phyloP scores from a whole-genome alignment of 352 stramenopile genomes.

The Pythium scleroteichum region DNA sequence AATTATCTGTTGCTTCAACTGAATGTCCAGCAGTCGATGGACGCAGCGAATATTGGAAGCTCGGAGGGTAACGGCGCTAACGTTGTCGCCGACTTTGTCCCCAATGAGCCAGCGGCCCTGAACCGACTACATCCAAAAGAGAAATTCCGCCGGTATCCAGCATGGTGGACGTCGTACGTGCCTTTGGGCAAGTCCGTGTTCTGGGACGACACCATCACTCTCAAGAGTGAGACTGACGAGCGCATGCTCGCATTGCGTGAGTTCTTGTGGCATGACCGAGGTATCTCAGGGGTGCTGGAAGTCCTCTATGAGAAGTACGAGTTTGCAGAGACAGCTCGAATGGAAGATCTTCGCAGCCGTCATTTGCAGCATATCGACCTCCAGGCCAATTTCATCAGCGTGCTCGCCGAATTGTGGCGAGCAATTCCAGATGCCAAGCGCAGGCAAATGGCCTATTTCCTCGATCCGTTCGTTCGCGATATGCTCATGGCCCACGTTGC shows the following conservation, averaged over 20 bases:
- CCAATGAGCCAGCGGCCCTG: conserved; percentile 28
- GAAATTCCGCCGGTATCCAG: conserved; percentile 43
- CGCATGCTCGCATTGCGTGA: conserved; percentile 37
- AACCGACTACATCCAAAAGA: conserved; percentile 37
- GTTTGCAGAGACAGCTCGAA: conserved; percentile 71
- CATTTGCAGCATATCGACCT: conserved; percentile 47
- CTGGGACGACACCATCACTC: conserved; percentile 66
- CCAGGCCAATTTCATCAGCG: conserved; percentile 35
- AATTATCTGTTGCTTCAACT: conserved; percentile 63
- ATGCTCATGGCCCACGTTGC: conserved; percentile 51
- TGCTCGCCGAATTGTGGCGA: conserved; percentile 63
- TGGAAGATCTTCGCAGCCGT: conserved; percentile 66
- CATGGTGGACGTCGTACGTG: conserved; percentile 62
- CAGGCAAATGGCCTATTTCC: conserved; percentile 52
- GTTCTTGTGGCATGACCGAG: conserved; percentile 49
- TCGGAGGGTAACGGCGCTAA: conserved; percentile 22
- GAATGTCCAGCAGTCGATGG: conserved; percentile 21
- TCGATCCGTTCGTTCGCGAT: conserved; percentile 67
- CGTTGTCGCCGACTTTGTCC: conserved; percentile 51
- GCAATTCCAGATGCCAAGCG: conserved; percentile 48
- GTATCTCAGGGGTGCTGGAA: conserved; percentile 51
- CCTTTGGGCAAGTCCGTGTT: conserved; percentile 65
- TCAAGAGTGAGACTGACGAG: conserved; percentile 57
- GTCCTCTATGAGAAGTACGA: conserved; percentile 78
- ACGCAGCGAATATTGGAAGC: neutral